phyloP scores from a whole-genome alignment of 192 early-diverging fungal species.

The Backusella australiensis region DNA sequence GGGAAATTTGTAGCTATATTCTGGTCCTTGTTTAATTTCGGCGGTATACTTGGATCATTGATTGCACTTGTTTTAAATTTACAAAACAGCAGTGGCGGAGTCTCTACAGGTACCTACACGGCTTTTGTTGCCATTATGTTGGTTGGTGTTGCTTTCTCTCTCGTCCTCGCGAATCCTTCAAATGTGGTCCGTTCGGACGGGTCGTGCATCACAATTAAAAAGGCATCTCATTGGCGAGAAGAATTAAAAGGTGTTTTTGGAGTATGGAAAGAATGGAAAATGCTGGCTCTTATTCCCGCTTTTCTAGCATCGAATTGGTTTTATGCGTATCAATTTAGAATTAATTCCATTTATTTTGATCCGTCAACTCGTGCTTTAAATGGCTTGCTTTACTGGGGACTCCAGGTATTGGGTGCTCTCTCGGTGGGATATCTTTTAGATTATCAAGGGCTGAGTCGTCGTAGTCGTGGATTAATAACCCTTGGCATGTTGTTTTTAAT shows the following conservation, averaged over 20 bases:
- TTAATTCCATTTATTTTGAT: slow-evolving; percentile 67
- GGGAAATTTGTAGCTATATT: slow-evolving; percentile 79
- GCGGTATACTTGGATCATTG: slow-evolving; percentile 77
- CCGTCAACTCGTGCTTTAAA: slow-evolving; percentile 69
- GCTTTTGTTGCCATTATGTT: slow-evolving; percentile 64
- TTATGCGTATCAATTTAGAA: slow-evolving; percentile 68
- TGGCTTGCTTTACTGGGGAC: slow-evolving; percentile 70
- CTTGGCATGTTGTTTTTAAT: slow-evolving; percentile 44
- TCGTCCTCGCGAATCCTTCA: slow-evolving; percentile 50
- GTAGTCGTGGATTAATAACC: slow-evolving; percentile 59
- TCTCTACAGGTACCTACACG: slow-evolving; percentile 71
- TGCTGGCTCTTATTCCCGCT: slow-evolving; percentile 63
- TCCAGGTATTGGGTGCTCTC: slow-evolving; percentile 65
- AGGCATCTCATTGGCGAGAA: slow-evolving; percentile 57
- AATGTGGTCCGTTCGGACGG: slow-evolving; percentile 68
- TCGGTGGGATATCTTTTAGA: slow-evolving; percentile 63
- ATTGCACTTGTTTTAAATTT: slow-evolving; percentile 75
- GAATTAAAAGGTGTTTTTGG: slow-evolving; percentile 48
- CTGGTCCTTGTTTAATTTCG: slow-evolving; percentile 85
- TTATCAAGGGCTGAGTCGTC: slow-evolving; percentile 48
- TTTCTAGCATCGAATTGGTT: slow-evolving; percentile 76
- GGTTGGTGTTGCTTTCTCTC: slow-evolving; percentile 51
- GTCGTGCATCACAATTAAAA: slow-evolving; percentile 53
- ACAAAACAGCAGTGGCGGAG: slow-evolving; percentile 45
- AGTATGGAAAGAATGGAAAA: slow-evolving; percentile 59